Evolutionary conservation across 1,284 basidiomycete genomes (phyloP), one percentile per base, ranked within the genome.

Genomic region (Earliella scabrosa): DNA sequence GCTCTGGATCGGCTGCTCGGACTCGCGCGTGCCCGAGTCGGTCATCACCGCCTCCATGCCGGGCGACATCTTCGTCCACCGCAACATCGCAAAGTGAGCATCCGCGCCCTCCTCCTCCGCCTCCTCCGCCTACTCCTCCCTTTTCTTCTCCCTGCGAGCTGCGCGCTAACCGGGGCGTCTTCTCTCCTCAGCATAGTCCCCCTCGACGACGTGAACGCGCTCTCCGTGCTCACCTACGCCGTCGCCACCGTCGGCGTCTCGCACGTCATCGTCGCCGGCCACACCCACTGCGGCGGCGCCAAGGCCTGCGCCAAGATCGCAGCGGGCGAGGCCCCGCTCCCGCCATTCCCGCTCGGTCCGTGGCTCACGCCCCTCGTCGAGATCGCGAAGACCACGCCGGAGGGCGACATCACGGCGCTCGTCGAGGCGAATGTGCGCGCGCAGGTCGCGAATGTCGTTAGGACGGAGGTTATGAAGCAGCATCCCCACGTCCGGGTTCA

Each of bases 251-350:
- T 97, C 54, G 88, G 90, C 53, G 89, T 96, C 38, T 82, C 91
- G 72, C 90, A 97, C 75, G 83, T 95, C 59, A 78, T 93, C 54
- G 77, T 95, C 58, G 89, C 88, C 21, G 93, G 92, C 38, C 93
- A 95, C 72, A 88, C 87, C 6, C 76, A 83, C 59, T 95, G 93
- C 67, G 93, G 92, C 56, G 93, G 92, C 59, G 87, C 85, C 20
- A 77, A 78, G 1, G 89, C 90, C 0, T 87, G 85, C 57, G 73
- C 82, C 47, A 64, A 68, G 4, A 80, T 80, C 18, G 77, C 68
- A 5, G 35, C 63, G 26, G 48, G 61, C 60, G 74, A 67, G 6
- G 54, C 73, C 29, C 63, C 71, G 9, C 75, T 79, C 7, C 72
- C 75, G 21, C 79, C 81, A 10, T 13, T 21, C 18, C 77, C 85